These are phyloP conservation scores for Dipteronia dyeriana DNA, from an alignment of 345 rosid species.

Conservation along the genomic window DNA sequence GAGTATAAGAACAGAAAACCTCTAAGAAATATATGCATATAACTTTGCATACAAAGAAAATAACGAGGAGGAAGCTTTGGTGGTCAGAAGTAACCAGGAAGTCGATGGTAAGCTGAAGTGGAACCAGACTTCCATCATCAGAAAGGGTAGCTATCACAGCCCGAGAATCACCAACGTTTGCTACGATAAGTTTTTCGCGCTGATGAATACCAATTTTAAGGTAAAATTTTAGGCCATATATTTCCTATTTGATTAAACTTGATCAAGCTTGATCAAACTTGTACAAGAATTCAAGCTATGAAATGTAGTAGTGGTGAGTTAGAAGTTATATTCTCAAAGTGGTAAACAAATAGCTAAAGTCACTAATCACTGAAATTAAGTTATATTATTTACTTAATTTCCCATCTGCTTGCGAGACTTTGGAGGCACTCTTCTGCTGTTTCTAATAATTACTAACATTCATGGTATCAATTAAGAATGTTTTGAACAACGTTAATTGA, in stretches of 20 bases:
- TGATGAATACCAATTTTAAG: constrained; percentile 17
- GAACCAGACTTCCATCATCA: constrained; percentile 51
- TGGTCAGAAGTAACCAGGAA: constrained; percentile 54
- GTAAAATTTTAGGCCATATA: neutral
- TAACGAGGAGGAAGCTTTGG: neutral
- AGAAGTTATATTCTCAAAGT: neutral
- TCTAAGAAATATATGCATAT: neutral
- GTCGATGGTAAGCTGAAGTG: constrained; percentile 81
- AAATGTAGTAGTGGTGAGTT: neutral
- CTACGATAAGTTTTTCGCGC: constrained; percentile 65
- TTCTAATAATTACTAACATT: too few relatives aligned
- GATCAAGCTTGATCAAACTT: neutral
- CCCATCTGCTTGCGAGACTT: too few relatives aligned
- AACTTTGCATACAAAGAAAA: neutral
- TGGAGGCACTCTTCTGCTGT: too few relatives aligned
- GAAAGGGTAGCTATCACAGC: constrained; percentile 70
- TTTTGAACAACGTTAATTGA: too few relatives aligned
- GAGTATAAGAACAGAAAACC: neutral
- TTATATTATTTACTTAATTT: too few relatives aligned
- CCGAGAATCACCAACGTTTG: constrained; percentile 83
- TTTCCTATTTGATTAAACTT: too few relatives aligned
- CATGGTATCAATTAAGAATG: too few relatives aligned
- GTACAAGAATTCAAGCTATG: too few relatives aligned
- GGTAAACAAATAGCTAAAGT: neutral
- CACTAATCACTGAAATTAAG: too few relatives aligned